Conservation (phyloP, 768 basidiomycete genomes). For the Clitopilus hobsonii region DNA sequence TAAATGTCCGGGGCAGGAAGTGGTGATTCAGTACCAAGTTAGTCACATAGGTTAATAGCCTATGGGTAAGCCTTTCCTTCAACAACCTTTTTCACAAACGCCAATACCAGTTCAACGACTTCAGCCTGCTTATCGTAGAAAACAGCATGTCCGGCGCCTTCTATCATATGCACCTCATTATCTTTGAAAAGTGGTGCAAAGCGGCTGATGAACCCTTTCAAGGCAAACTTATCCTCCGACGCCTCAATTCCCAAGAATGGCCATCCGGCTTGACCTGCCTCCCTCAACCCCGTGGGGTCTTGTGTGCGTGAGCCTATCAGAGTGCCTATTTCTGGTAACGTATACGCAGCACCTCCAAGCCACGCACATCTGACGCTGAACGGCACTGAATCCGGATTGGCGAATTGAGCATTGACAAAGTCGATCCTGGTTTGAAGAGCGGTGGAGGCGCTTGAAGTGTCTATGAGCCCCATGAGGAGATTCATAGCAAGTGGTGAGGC, state of each 20-base stretch:
- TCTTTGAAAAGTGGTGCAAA: constrained; percentile 28
- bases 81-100: too few species aligned
- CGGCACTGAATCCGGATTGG: constrained; percentile 21
- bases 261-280: constrained; percentile 19
- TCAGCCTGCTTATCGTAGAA: constrained; percentile 24
- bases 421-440: constrained; percentile 14
- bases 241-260: constrained; percentile 22
- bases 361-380: constrained; percentile 18
- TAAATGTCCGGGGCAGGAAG: too few species aligned
- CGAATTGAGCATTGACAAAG: constrained; percentile 22
- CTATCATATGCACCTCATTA: constrained; percentile 20
- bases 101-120: too few species aligned
- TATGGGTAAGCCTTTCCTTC: too few species aligned
- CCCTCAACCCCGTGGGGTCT: constrained; percentile 19
- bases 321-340: constrained; percentile 13
- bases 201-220: constrained; percentile 17
- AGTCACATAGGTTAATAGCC: too few species aligned
- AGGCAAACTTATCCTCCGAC: constrained; percentile 20
- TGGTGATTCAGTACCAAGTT: too few species aligned
- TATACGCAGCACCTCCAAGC: constrained; percentile 16
- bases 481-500: constrained; percentile 15
- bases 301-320: constrained; percentile 20
- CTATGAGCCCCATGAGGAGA: constrained; percentile 16
- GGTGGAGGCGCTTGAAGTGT: constrained; percentile 16
- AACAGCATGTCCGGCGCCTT: constrained; percentile 24